A percentile compares a stretch with the other conserved stretches of the same genome.
These are phyloP conservation scores for Lolium rigidum DNA, from an alignment of 176 grass and related monocot genomes.

Conservation along the genomic window DNA sequence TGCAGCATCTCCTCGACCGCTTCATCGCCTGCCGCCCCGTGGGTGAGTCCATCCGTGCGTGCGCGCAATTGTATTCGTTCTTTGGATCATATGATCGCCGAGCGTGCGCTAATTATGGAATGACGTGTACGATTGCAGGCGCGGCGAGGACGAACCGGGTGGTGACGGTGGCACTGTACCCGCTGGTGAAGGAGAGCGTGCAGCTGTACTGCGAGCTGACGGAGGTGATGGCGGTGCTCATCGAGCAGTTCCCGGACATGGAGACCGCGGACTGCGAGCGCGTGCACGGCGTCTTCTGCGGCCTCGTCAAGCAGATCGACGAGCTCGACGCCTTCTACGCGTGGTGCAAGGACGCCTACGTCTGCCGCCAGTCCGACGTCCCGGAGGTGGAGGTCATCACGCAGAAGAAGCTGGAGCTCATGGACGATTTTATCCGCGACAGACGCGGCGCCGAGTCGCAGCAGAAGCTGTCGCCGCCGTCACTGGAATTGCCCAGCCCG, in stretches of 20 bases:
- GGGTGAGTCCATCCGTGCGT: conserved; percentile 38
- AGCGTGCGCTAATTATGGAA: neutral
- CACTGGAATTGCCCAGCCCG: conserved; percentile 16
- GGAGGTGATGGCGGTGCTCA: conserved; percentile 63
- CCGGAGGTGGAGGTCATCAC: conserved; percentile 78
- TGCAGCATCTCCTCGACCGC: conserved; percentile 72
- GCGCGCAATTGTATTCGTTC: neutral
- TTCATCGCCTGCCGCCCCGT: conserved; percentile 80
- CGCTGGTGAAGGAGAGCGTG: conserved; percentile 88
- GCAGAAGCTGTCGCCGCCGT: conserved; percentile 20
- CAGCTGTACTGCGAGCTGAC: conserved; percentile 76
- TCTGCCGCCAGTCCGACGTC: conserved; percentile 73
- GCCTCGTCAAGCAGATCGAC: conserved; percentile 69
- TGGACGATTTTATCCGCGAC: conserved; percentile 88
- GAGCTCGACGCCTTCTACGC: conserved; percentile 72
- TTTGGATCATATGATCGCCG: neutral
- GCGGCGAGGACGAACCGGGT: conserved; percentile 73
- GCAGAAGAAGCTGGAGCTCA: conserved; percentile 76
- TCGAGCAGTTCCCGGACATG: conserved; percentile 70
- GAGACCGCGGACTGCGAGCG: conserved; percentile 63
- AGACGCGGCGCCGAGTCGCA: conserved; percentile 48
- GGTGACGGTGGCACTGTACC: conserved; percentile 69
- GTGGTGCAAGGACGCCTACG: conserved; percentile 66
- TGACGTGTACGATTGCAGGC: conserved; percentile 33
- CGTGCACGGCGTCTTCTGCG: conserved; percentile 55